A percentile compares a stretch with the other conserved stretches of the same genome.
Conservation (phyloP, 331 rosid genomes). For the Ulmus americana region DNA sequence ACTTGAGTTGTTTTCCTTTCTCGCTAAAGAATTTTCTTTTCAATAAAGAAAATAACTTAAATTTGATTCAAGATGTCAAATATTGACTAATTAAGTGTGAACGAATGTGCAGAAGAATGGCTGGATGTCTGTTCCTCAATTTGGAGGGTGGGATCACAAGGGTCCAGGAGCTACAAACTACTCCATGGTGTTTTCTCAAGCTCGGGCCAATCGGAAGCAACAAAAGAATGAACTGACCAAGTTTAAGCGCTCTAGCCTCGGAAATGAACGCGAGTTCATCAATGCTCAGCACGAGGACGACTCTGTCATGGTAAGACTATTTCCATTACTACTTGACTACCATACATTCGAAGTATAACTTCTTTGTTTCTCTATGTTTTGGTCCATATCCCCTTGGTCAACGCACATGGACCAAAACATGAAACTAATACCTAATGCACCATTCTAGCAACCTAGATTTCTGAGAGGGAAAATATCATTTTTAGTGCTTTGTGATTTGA, state of each 20-base stretch:
- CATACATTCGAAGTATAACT: background rate
- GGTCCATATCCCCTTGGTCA: slow-evolving; percentile 48
- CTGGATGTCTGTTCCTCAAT: slow-evolving; percentile 66
- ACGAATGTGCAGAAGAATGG: slow-evolving; percentile 36
- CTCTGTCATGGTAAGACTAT: slow-evolving; percentile 28
- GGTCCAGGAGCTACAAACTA: slow-evolving; percentile 45
- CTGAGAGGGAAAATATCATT: background rate
- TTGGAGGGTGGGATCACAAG: slow-evolving; percentile 81
- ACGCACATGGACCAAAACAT: slow-evolving; percentile 36
- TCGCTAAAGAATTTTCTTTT: too few relatives aligned
- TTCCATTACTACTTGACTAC: background rate
- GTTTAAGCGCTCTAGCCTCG: slow-evolving; percentile 40
- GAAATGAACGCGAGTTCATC: slow-evolving; percentile 35
- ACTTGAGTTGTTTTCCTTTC: too few relatives aligned
- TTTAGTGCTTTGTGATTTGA: too few relatives aligned
- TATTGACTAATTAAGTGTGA: background rate
- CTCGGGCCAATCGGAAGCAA: slow-evolving; percentile 52
- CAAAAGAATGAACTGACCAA: slow-evolving; percentile 44
- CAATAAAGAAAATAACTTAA: background rate
- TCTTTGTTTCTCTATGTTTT: slow-evolving; percentile 23
- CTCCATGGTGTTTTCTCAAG: slow-evolving; percentile 57
- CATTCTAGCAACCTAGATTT: background rate
- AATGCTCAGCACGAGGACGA: slow-evolving; percentile 22
- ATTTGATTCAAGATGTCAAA: background rate
- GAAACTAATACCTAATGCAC: background rate